phyloP scores from a whole-genome alignment of 2,329 filamentous ascomycete genomes.

The Verticillium zaregamsianum region DNA sequence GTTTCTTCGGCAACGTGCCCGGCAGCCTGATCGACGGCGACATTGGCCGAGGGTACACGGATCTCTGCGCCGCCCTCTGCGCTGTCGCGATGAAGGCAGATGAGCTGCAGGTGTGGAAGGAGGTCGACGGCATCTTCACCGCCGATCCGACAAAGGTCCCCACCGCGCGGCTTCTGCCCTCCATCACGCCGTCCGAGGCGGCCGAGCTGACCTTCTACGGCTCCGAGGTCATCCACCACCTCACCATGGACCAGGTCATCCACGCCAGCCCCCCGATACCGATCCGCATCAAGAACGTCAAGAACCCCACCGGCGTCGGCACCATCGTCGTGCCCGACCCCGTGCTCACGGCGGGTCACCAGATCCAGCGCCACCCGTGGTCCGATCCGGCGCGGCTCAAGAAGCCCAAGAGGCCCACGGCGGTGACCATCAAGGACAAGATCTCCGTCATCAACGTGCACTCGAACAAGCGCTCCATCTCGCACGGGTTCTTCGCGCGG shows the following conservation, averaged over 20 bases:
- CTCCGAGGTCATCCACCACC: conserved; percentile 95
- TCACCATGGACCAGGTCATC: conserved; percentile 96
- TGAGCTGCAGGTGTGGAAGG: conserved; percentile 98
- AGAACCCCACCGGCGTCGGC: conserved; percentile 74
- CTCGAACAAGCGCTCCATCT: conserved; percentile 93
- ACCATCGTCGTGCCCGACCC: conserved; percentile 81
- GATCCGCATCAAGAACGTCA: conserved; percentile 89
- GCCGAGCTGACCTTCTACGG: conserved; percentile 93
- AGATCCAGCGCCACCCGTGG: conserved; percentile 49
- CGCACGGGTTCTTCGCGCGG: conserved; percentile 90
- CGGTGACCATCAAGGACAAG: conserved; percentile 95
- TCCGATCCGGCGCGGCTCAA: conserved; percentile 38
- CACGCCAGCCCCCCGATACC: conserved; percentile 74
- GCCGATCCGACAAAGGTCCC: conserved; percentile 85
- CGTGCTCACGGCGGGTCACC: conserved; percentile 48
- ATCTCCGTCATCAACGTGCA: conserved; percentile 98
- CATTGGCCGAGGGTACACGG: conserved; percentile 93
- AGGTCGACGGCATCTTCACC: conserved; percentile 92
- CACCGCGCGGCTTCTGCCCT: conserved; percentile 81
- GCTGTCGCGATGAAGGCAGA: conserved; percentile 83
- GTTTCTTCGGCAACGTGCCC: conserved; percentile 92
- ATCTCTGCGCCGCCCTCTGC: conserved; percentile 87
- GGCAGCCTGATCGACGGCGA: conserved; percentile 84
- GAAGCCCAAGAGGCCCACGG: conserved; percentile 72
- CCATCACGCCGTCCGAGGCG: conserved; percentile 90